Evolutionary conservation across 2,329 filamentous ascomycete species (phyloP), one percentile per base, ranked within the genome.

Genomic region (Metarhizium rileyi): DNA sequence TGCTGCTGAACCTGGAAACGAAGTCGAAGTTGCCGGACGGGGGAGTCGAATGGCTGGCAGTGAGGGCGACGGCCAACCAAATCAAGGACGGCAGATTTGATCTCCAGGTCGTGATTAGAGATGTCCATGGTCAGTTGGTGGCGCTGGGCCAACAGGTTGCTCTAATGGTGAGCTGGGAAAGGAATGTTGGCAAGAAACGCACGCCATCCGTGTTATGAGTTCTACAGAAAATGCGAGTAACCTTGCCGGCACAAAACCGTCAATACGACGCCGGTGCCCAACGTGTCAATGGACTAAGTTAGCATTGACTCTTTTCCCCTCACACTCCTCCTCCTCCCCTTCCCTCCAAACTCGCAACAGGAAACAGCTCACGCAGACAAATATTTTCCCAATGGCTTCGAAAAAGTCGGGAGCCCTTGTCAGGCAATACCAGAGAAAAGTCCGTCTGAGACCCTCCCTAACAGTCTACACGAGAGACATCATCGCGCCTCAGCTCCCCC

Each of bases 11-110:
- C 61, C 59, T 94, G 26, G 87, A 93, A 54, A 70, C 88, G 40
- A 93, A 91, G 70, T 86, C 83, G 62, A 63, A 73, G 4, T 62
- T 94, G 41, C 86, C 86, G 0, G 66, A 69, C 9, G 76, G 79
- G 38, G 87, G 87, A 0, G 78, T 80, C 1, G 82, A 87, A 61
- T 91, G 85, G 81, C 61, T 93, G 48, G 83, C 83, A 58, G 71
- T 82, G 40, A 73, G 85, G 33, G 73, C 83, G 14, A 73, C 77
- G 50, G 73, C 81, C 4, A 90, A 87, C 66, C 70, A 75, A 63
- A 78, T 90, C 44, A 76, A 74, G 56, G 81, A 88, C 55, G 87
- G 87, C 1, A 72, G 84, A 52, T 82, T 87, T 61, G 87, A 93
- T 69, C 60, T 90, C 45, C 84, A 90, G 54, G 73, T 90, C 22